Evolutionary conservation across 2,329 filamentous ascomycete species (phyloP), one percentile per base, ranked within the genome.

Genomic region (Cordyceps militaris): DNA sequence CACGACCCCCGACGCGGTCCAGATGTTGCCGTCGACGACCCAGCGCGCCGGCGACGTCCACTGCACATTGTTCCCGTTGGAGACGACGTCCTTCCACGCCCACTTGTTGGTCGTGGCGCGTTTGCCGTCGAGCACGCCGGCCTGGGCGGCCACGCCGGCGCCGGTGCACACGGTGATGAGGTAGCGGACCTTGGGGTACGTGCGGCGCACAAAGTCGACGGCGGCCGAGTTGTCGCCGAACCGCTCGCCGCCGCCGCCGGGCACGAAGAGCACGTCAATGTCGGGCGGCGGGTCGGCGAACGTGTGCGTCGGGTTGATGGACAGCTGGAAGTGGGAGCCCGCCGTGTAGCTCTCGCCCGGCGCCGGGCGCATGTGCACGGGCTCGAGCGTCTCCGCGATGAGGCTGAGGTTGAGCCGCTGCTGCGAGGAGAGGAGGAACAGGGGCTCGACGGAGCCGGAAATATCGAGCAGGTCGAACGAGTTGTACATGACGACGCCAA

Each of bases 141-240:
- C 74, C 42, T 71, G 69, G 0, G 85, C 85, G 0, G 80, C 74
- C 1, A 87, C 67, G 2, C 78, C 78, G 5, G 80, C 75, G 0
- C 86, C 86, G 1, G 84, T 88, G 68, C 86, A 89, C 1, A 89
- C 76, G 0, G 83, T 86, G 26, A 89, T 70, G n/a, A 86, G 64
- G 63, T 81, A 82, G 61, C 76, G 70, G n/a, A 85, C 65, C 1
- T 66, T 68, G 0, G 78, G 76, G 62, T 75, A 81, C 2, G 66
- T 64, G 0, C 66, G 63, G 0, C 66, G 65, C 43, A 85, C 68
- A 63, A 78, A 66, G 43, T 60, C 26, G 1, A 80, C 68, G 0
- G 75, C 69, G 0, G 72, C 61, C 2, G 61, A 61, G 28, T 66
- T 57, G 61, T 59, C 59, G 24, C 42, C 57, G 24, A 48, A 16